Percentiles rank a stretch among this genome's conserved stretches.
Evolutionary conservation across 345 rosid species (phyloP).

Genomic region (Citrus sinensis): DNA sequence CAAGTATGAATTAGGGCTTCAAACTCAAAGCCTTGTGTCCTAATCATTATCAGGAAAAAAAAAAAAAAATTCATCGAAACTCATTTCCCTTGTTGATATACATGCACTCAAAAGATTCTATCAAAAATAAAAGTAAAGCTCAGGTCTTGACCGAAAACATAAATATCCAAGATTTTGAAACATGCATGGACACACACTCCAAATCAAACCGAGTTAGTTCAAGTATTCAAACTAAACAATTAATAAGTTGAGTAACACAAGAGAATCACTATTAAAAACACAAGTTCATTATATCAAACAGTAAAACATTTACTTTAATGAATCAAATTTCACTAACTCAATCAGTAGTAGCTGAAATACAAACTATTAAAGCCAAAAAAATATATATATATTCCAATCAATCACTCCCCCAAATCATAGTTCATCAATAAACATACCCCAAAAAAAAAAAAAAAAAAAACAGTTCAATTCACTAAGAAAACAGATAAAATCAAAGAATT

Average conservation of each 20-base stretch:
- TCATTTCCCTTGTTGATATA: background rate
- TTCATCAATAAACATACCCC: background rate
- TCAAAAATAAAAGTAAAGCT: background rate
- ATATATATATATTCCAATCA: background rate
- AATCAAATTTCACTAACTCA: background rate
- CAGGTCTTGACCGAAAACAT: background rate
- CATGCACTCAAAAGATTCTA: background rate
- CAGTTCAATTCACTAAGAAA: background rate
- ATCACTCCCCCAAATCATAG: background rate
- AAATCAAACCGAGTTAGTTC: background rate
- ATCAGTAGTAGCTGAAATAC: background rate
- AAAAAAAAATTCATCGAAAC: background rate
- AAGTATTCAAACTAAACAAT: background rate
- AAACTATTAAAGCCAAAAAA: background rate
- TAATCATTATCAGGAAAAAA: background rate
- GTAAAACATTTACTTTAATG: background rate
- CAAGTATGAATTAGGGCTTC: background rate
- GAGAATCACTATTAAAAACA: background rate
- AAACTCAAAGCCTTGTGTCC: background rate
- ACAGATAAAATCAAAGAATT: background rate
- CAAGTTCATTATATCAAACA: background rate
- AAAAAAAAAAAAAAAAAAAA: too few relatives aligned
- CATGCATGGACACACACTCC: background rate
- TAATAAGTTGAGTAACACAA: background rate
- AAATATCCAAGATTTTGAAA: background rate